Conservation (phyloP, 2,329 filamentous ascomycete genomes). For the Aureobasidium musti region DNA sequence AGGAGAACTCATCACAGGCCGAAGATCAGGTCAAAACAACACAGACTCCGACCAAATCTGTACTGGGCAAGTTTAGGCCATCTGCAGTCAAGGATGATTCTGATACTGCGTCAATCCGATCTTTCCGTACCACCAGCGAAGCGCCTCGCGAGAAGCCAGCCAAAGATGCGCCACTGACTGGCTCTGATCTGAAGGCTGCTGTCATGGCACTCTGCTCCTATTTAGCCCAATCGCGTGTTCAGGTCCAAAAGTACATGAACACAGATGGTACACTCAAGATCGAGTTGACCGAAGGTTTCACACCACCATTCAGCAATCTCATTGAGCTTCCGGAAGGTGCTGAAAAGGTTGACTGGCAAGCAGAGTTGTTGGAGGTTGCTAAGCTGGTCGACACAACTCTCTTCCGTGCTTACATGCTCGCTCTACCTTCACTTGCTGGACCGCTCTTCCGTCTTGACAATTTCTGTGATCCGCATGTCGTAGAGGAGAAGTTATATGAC, state of each 20-base stretch:
- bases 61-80: constrained; percentile 53
- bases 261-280: constrained; percentile 60
- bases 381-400: constrained; percentile 89
- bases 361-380: constrained; percentile 73
- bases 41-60: constrained; percentile 43
- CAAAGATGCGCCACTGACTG: constrained; percentile 64
- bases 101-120: constrained; percentile 60
- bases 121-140: constrained; percentile 60
- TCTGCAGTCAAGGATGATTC: constrained; percentile 48
- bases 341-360: constrained; percentile 61
- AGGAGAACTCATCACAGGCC: constrained; percentile 34
- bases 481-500: constrained; percentile 88
- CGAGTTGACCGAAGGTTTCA: constrained; percentile 37
- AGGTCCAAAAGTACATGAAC: constrained; percentile 62
- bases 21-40: constrained; percentile 37
- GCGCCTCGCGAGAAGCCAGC: constrained; percentile 52
- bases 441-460: constrained; percentile 94
- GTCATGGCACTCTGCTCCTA: constrained; percentile 84
- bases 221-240: constrained; percentile 76
- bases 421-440: constrained; percentile 77
- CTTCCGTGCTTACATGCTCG: constrained; percentile 94
- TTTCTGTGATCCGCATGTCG: constrained; percentile 93
- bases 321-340: constrained; percentile 41
- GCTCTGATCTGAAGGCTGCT: constrained; percentile 79
- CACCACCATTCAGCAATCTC: constrained; percentile 49